Evolutionary conservation across 148 eudicot genomes (phyloP).

Genomic region (Rhododendron simsii): DNA sequence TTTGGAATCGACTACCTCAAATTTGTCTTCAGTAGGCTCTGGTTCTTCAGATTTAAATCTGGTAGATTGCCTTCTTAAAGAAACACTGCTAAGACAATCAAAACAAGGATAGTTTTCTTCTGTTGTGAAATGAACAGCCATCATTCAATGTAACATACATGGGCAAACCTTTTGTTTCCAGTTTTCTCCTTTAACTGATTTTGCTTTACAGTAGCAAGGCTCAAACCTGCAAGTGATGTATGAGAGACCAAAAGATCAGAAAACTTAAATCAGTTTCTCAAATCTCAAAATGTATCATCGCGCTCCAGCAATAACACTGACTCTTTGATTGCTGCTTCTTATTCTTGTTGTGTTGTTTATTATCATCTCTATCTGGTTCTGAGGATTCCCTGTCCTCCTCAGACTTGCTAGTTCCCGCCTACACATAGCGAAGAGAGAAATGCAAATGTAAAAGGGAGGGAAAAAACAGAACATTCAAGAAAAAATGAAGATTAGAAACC

Average conservation of each 20-base stretch:
- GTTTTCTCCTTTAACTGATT: slow-evolving; percentile 17
- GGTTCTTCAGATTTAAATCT: slow-evolving; percentile 26
- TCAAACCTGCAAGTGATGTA: slow-evolving; percentile 20
- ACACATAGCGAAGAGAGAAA: not conserved
- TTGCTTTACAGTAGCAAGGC: slow-evolving; percentile 18
- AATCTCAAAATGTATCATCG: not conserved
- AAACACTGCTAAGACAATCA: slow-evolving; percentile 12
- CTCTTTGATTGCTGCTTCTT: slow-evolving; percentile 20
- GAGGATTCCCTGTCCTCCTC: slow-evolving; percentile 15
- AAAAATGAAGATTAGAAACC: not conserved
- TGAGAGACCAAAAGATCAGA: not conserved
- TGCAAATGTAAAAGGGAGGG: not conserved
- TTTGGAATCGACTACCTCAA: slow-evolving; percentile 14
- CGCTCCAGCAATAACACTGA: slow-evolving; percentile 5
- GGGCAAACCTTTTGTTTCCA: slow-evolving; percentile 32
- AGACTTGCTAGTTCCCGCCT: slow-evolving; percentile 16
- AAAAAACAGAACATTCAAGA: not conserved
- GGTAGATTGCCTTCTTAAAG: slow-evolving; percentile 41
- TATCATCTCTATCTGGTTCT: slow-evolving; percentile 10
- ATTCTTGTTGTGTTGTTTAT: not conserved
- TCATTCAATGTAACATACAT: not conserved
- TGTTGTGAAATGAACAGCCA: not conserved
- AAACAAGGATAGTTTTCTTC: not conserved
- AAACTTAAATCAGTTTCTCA: not conserved
- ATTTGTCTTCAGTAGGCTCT: slow-evolving; percentile 18